Evolutionary conservation across 352 stramenopile species (phyloP).

Genomic region (Albugo candida): DNA sequence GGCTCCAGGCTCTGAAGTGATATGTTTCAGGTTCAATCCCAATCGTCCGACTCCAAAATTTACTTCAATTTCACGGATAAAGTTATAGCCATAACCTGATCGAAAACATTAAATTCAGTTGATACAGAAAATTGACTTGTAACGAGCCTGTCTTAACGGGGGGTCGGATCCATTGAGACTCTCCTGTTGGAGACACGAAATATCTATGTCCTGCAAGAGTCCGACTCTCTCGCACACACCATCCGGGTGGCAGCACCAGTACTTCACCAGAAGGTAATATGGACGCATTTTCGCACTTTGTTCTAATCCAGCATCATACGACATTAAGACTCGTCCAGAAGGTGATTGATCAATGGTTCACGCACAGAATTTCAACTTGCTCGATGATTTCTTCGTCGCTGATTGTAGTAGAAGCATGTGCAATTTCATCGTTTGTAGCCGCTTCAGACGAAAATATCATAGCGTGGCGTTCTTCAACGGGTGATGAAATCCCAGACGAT

Average conservation of each 20-base stretch:
- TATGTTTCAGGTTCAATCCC: conserved; percentile 70
- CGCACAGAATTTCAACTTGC: too few species aligned
- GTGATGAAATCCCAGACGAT: too few species aligned
- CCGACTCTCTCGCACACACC: conserved; percentile 58
- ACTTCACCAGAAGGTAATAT: conserved; percentile 57
- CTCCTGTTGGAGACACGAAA: conserved; percentile 64
- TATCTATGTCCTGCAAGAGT: conserved; percentile 75
- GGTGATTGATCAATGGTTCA: too few species aligned
- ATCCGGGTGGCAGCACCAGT: conserved; percentile 50
- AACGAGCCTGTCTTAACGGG: conserved; percentile 37
- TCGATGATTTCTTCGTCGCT: too few species aligned
- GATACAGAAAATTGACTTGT: conserved; percentile 7
- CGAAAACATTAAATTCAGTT: conserved; percentile 1
- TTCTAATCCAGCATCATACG: conserved; percentile 12
- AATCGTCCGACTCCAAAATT: conserved; percentile 56
- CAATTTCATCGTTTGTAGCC: too few species aligned
- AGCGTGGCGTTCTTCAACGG: too few species aligned
- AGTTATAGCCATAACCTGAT: conserved; percentile 45
- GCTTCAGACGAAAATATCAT: too few species aligned
- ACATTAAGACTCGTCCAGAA: background rate
- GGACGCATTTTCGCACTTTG: conserved; percentile 25
- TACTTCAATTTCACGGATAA: conserved; percentile 68
- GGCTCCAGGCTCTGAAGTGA: conserved; percentile 43
- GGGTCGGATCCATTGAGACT: conserved; percentile 67
- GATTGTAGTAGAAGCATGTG: too few species aligned